Evolutionary conservation across 768 basidiomycete species (phyloP).

Genomic region (Hebeloma cylindrosporum): DNA sequence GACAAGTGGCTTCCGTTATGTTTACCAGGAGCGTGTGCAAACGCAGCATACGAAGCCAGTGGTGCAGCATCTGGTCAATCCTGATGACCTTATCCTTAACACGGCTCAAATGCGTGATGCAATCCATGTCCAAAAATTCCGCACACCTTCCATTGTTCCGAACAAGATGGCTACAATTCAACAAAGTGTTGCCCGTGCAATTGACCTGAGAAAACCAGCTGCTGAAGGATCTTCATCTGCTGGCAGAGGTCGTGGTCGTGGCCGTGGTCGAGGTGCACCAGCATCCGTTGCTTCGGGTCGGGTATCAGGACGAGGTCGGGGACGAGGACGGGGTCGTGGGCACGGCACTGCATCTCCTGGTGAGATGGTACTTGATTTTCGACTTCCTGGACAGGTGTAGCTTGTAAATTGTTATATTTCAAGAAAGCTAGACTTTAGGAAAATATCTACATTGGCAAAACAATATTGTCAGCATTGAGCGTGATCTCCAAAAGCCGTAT

Average conservation of each 20-base stretch:
- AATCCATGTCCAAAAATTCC: constrained; percentile 17
- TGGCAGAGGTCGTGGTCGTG: too few relatives aligned
- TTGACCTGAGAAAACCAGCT: too few relatives aligned
- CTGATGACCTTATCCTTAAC: constrained; percentile 21
- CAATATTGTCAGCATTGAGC: too few relatives aligned
- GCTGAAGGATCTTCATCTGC: too few relatives aligned
- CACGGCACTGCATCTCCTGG: background rate
- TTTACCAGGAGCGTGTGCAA: constrained; percentile 20
- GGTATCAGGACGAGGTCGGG: background rate
- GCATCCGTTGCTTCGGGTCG: background rate
- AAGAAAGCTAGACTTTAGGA: background rate
- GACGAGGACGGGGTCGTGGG: constrained; percentile 1
- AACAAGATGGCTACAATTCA: constrained; percentile 1
- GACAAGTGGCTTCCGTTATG: constrained; percentile 4
- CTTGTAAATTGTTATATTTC: background rate
- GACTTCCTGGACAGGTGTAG: background rate
- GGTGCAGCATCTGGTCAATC: constrained; percentile 2
- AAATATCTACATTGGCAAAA: too few relatives aligned
- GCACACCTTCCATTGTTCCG: background rate
- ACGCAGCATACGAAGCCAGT: constrained; percentile 1
- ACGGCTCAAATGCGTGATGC: constrained; percentile 29
- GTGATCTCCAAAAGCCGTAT: too few relatives aligned
- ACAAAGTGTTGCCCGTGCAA: constrained; percentile 1
- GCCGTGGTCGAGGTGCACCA: too few relatives aligned
- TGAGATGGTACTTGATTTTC: background rate